phyloP scores from a whole-genome alignment of 2,329 filamentous ascomycete genomes.

The Exophiala aquamarina region DNA sequence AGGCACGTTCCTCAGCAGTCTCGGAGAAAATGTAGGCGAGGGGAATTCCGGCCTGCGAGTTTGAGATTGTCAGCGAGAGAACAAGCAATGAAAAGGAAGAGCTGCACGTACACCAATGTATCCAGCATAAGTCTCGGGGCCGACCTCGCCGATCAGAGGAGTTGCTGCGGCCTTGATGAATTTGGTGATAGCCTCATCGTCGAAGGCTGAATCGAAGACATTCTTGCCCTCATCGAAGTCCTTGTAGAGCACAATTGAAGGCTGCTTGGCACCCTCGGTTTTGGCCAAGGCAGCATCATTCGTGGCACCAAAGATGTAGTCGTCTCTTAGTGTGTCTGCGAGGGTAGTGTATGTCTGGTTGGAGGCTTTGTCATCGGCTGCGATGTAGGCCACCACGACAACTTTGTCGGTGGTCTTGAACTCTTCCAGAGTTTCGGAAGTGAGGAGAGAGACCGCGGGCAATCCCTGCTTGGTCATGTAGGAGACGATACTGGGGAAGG shows the following conservation, averaged over 20 bases:
- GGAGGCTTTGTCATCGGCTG: constrained; percentile 74
- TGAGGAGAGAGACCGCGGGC: constrained; percentile 82
- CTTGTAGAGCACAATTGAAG: constrained; percentile 93
- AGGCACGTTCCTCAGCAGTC: constrained; percentile 81
- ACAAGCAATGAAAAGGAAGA: not conserved
- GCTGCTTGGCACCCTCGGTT: constrained; percentile 84
- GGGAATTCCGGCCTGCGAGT: constrained; percentile 71
- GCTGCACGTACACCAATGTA: constrained; percentile 75
- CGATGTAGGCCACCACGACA: constrained; percentile 86
- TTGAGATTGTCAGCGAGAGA: constrained; percentile 4
- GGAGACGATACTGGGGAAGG: constrained; percentile 56
- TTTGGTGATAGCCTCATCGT: constrained; percentile 72
- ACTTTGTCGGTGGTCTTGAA: constrained; percentile 99
- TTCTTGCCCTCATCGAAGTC: constrained; percentile 95
- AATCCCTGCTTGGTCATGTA: constrained; percentile 99
- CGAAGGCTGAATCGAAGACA: constrained; percentile 77
- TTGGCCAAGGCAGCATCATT: constrained; percentile 81
- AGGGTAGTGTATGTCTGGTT: constrained; percentile 78
- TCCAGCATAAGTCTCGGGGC: constrained; percentile 90
- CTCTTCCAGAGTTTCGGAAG: constrained; percentile 80
- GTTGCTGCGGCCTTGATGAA: constrained; percentile 85
- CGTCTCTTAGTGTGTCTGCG: constrained; percentile 77
- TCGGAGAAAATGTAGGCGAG: constrained; percentile 98
- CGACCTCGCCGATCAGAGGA: constrained; percentile 91
- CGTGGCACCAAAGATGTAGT: constrained; percentile 87